A percentile compares a stretch with the other conserved stretches of the same genome.
phyloP scores from a whole-genome alignment of 139 green algal genomes.

The Pedinophyceae sp. region DNA sequence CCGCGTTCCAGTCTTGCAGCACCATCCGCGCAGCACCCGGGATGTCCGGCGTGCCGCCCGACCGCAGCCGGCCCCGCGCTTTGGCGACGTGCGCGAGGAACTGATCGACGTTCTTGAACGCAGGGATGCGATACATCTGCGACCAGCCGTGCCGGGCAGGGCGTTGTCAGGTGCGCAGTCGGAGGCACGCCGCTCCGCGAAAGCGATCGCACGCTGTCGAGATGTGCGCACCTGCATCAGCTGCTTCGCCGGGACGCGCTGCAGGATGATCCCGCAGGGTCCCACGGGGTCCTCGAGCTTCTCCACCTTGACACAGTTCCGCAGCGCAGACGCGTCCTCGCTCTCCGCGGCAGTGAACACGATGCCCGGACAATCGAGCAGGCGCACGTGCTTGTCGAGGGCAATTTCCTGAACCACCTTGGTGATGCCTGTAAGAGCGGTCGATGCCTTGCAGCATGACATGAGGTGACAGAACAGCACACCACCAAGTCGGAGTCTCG shows the following conservation, averaged over 20 bases:
- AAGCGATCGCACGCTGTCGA: too few relatives aligned
- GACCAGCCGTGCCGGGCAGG: slow-evolving; percentile 1
- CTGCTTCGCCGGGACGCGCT: slow-evolving; percentile 55
- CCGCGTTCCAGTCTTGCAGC: slow-evolving; percentile 89
- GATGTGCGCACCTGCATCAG: slow-evolving; percentile 87
- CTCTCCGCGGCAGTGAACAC: slow-evolving; percentile 45
- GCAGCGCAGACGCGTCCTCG: slow-evolving; percentile 49
- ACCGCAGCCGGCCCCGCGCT: slow-evolving; percentile 66
- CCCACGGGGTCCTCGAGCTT: slow-evolving; percentile 52
- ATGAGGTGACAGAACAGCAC: not conserved
- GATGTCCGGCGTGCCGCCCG: slow-evolving; percentile 49
- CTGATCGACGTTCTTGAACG: slow-evolving; percentile 41
- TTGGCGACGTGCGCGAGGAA: slow-evolving; percentile 64
- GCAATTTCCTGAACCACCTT: slow-evolving; percentile 74
- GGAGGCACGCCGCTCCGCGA: too few relatives aligned
- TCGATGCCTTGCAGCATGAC: not conserved
- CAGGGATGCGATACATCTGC: slow-evolving; percentile 1
- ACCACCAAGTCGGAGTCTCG: not conserved
- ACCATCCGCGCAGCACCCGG: slow-evolving; percentile 52
- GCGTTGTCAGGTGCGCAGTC: too few relatives aligned
- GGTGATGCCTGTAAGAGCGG: slow-evolving; percentile 69
- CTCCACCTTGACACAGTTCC: slow-evolving; percentile 80
- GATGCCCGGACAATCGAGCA: slow-evolving; percentile 87
- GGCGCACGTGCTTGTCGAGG: slow-evolving; percentile 84
- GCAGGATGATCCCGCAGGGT: slow-evolving; percentile 66